Evolutionary conservation across 2,329 filamentous ascomycete genomes (phyloP).

Genomic region (Biscogniauxia mediterranea): DNA sequence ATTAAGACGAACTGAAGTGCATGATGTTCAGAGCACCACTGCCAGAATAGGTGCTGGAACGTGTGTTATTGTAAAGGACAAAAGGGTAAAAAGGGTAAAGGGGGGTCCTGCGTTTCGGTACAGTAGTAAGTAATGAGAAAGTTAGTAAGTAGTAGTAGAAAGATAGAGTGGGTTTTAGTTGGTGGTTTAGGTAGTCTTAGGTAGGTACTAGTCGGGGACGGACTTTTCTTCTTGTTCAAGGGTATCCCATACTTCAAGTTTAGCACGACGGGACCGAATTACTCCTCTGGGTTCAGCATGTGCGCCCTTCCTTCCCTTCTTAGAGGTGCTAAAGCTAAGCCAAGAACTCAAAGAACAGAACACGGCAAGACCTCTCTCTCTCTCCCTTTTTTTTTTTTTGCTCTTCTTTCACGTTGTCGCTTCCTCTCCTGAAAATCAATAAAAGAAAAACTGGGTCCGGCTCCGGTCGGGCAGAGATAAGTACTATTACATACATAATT

Average conservation of each 20-base stretch:
- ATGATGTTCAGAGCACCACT: conserved; percentile 2
- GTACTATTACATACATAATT: neutral
- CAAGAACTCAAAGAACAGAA: neutral
- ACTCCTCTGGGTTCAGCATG: too few species aligned
- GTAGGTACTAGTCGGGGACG: too few species aligned
- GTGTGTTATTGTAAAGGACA: conserved; percentile 17
- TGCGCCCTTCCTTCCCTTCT: neutral
- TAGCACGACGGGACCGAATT: neutral
- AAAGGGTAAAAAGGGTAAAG: conserved; percentile 1
- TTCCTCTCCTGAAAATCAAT: neutral
- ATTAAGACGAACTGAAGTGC: conserved; percentile 2
- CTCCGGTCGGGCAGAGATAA: neutral
- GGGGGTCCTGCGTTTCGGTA: conserved; percentile 8
- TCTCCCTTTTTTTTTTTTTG: neutral
- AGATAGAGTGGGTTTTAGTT: too few species aligned
- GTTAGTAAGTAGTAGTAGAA: too few species aligned
- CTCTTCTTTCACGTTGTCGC: neutral
- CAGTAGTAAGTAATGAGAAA: neutral
- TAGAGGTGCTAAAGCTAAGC: neutral
- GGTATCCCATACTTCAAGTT: too few species aligned
- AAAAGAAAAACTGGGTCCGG: neutral
- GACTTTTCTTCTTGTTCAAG: too few species aligned
- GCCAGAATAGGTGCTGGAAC: conserved; percentile 3
- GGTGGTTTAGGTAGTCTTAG: too few species aligned
- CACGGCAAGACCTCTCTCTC: neutral